Conservation (phyloP, 2,329 filamentous ascomycete species). For the Monosporascus sp. region DNA sequence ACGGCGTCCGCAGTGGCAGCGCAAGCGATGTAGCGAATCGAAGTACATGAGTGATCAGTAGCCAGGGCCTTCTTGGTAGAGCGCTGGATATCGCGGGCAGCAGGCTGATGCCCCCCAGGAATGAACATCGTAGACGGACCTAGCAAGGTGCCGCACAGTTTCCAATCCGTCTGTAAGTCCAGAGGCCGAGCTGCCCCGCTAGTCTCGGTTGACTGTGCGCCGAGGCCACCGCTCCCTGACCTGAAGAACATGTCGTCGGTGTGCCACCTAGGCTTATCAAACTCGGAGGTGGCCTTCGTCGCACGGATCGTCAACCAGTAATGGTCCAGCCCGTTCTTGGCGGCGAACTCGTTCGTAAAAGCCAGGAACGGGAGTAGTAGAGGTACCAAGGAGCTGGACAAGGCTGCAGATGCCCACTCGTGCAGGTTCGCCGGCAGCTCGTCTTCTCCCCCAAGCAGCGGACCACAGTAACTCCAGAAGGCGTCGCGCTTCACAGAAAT, state of each 20-base stretch:
- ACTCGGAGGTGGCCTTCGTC: conserved; percentile 37
- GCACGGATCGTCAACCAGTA: conserved; percentile 47
- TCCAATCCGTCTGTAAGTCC: conserved; percentile 38
- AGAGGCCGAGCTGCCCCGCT: conserved; percentile 1
- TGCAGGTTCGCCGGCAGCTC: conserved; percentile 32
- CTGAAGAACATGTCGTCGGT: conserved; percentile 44
- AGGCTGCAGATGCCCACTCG: conserved; percentile 31
- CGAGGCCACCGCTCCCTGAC: conserved; percentile 10
- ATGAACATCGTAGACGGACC: conserved; percentile 44
- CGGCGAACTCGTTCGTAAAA: conserved; percentile 34
- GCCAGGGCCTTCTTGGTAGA: conserved; percentile 19
- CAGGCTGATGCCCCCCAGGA: conserved; percentile 20
- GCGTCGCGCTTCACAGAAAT: conserved; percentile 24
- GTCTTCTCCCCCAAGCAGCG: conserved; percentile 25
- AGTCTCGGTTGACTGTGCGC: conserved; percentile 3
- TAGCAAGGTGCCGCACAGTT: conserved; percentile 42
- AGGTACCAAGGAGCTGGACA: conserved; percentile 29
- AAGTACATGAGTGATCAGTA: conserved; percentile 35
- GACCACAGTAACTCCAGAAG: conserved; percentile 42
- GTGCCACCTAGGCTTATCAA: conserved; percentile 43
- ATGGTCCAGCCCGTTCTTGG: conserved; percentile 28
- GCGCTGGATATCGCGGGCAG: conserved; percentile 29
- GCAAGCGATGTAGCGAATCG: conserved; percentile 39
- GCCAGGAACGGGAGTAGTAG: conserved; percentile 35
- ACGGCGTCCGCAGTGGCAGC: conserved; percentile 36